Conservation (phyloP, 768 basidiomycete species). For the Kwoniella botswanensis region DNA sequence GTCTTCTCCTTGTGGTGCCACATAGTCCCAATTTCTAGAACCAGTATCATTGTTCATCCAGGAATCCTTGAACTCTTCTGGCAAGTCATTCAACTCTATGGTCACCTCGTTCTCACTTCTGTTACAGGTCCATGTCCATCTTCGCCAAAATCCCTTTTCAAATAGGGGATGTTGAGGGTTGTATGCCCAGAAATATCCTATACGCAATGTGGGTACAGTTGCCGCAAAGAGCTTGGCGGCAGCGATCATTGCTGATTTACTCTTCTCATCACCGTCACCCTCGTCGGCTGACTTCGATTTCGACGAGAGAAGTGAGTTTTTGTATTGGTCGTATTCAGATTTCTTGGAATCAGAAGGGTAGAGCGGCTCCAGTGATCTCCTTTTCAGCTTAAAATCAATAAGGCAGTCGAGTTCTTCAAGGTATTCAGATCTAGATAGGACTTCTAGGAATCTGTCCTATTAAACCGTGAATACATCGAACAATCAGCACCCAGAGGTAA, state of each 20-base stretch:
- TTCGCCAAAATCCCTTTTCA: not conserved
- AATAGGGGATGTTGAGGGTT: not conserved
- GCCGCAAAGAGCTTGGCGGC: not conserved
- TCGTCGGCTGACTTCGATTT: not conserved
- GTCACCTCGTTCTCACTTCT: not conserved
- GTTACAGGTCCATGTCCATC: not conserved
- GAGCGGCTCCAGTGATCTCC: not conserved
- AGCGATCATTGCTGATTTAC: not conserved
- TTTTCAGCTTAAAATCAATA: not conserved
- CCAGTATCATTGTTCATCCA: not conserved
- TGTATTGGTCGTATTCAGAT: not conserved
- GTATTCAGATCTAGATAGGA: not conserved
- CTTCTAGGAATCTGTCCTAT: not conserved
- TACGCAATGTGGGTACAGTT: not conserved
- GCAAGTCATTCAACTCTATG: not conserved
- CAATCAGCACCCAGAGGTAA: not conserved
- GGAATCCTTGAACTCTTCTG: not conserved
- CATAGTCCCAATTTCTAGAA: not conserved
- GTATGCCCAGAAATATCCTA: not conserved
- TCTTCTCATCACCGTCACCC: not conserved
- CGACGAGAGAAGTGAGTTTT: not conserved
- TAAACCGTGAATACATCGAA: not conserved
- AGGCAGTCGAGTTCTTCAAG: not conserved
- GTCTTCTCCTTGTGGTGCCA: not conserved
- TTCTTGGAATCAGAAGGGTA: not conserved